phyloP scores from a whole-genome alignment of 75 land plant species.

The Sequoia sempervirens region DNA sequence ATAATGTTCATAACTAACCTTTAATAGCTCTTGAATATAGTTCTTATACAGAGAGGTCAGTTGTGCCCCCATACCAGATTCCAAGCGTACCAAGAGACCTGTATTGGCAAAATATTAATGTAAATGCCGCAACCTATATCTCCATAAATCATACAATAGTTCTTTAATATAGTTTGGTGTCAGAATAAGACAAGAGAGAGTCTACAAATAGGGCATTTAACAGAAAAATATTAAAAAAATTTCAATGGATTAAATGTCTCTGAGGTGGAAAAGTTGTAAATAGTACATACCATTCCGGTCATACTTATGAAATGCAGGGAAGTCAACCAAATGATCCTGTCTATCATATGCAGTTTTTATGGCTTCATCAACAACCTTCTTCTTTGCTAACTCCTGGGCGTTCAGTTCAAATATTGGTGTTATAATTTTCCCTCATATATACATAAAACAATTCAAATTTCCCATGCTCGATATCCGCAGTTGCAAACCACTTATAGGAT shows the following conservation, averaged over 20 bases:
- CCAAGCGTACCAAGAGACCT: slow-evolving; percentile 62
- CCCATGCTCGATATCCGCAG: neutral
- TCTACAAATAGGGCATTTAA: neutral
- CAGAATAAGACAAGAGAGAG: neutral
- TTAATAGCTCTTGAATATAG: slow-evolving; percentile 66
- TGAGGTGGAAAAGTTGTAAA: neutral
- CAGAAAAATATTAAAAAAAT: neutral
- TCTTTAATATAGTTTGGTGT: neutral
- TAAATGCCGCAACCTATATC: neutral
- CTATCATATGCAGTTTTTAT: slow-evolving; percentile 57
- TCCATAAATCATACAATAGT: neutral
- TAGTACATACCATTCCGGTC: slow-evolving; percentile 55
- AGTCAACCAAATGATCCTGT: slow-evolving; percentile 54
- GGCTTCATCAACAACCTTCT: slow-evolving; percentile 53
- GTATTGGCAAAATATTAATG: slow-evolving; percentile 1
- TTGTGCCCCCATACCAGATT: slow-evolving; percentile 60
- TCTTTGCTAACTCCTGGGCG: slow-evolving; percentile 63
- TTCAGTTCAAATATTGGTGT: neutral
- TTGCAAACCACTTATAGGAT: neutral
- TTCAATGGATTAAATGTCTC: neutral
- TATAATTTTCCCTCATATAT: too few relatives aligned
- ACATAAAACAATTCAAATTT: neutral
- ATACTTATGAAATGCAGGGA: slow-evolving; percentile 60
- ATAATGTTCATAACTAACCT: slow-evolving; percentile 35
- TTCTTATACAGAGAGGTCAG: slow-evolving; percentile 54